Base-by-base conservation (phyloP, 805 yeast species). In the Schwanniomyces yamadae region DNA sequence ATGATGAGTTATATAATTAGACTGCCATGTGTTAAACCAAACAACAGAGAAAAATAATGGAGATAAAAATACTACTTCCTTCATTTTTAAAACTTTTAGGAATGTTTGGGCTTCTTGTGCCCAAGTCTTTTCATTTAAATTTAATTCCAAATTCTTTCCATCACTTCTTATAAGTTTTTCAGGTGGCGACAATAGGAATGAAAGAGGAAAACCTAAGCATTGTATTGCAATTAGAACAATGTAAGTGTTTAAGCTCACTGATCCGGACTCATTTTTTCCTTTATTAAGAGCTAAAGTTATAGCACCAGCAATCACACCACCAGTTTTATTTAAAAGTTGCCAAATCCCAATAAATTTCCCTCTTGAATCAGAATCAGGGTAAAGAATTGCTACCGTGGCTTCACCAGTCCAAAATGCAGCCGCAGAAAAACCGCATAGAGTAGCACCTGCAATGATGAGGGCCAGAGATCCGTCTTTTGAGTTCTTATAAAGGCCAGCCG, bases 331-430 rank as follows among this genome's bases (percentile, higher is more conserved):
- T n/a, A 50, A 24, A 6, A 37, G 19, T 33, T 48, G 53, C 60
- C 61, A 56, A 6, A 48, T 48, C 11, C 53, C 59, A 28, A 56
- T 41, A 36, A 56, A 56, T 7, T 43, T 8, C 13, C 60, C 59
- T 41, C 57, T 49, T 16, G 28, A 30, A n/a, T 23, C 11, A 3
- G 41, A 40, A 22, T 44, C 48, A 1, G 60, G 58, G 33, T 52
- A 56, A 3, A 45, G 22, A 20, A 52, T 44, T 1, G 55, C 55
- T 19, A 54, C 41, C 1, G 59, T 42, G n/a, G 50, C 59, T 31
- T 56, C 60, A n/a, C 45, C 43, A 13, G 43, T 41, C 59, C 59
- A 56, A 31, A 54, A 51, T 0, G 55, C 53, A 20, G 52, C 42
- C 11, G 54, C 54, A 16, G 48, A 37, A 10, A 53, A 27, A 33